A percentile compares a stretch with the other conserved stretches of the same genome.
Evolutionary conservation across 345 rosid genomes (phyloP).

Genomic region (Turritis glabra): DNA sequence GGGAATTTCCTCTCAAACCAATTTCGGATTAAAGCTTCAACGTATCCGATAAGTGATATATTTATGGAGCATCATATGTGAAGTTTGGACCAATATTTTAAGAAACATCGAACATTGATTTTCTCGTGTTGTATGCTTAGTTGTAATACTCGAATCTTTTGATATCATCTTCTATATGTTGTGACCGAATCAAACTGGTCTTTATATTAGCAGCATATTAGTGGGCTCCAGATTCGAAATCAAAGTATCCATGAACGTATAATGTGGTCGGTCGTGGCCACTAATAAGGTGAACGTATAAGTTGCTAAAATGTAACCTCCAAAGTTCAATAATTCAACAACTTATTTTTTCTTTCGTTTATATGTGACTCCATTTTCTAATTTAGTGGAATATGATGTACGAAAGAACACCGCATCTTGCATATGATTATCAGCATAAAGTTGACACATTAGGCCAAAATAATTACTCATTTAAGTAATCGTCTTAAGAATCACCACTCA

Average conservation of each 20-base stretch:
- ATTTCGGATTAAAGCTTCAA: too few relatives aligned
- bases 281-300: neutral
- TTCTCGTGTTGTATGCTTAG: neutral
- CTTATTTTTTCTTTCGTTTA: neutral
- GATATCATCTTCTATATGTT: neutral
- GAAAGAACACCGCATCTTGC: constrained; percentile 22
- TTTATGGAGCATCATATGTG: too few relatives aligned
- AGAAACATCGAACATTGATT: neutral
- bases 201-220: neutral
- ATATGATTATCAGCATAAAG: constrained; percentile 4
- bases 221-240: constrained; percentile 10
- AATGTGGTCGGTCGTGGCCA: constrained; percentile 32
- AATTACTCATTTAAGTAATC: neutral
- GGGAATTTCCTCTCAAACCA: too few relatives aligned
- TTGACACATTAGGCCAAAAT: neutral
- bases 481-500: neutral
- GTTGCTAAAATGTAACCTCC: neutral
- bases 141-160: neutral
- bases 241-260: constrained; percentile 9
- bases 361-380: neutral
- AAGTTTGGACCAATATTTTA: too few relatives aligned
- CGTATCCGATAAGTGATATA: too few relatives aligned
- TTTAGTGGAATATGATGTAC: constrained; percentile 1
- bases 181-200: constrained; percentile 8
- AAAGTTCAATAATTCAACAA: neutral